Evolutionary conservation across 768 basidiomycete species (phyloP), one percentile per base, ranked within the genome.

Genomic region (Suillus weaverae): DNA sequence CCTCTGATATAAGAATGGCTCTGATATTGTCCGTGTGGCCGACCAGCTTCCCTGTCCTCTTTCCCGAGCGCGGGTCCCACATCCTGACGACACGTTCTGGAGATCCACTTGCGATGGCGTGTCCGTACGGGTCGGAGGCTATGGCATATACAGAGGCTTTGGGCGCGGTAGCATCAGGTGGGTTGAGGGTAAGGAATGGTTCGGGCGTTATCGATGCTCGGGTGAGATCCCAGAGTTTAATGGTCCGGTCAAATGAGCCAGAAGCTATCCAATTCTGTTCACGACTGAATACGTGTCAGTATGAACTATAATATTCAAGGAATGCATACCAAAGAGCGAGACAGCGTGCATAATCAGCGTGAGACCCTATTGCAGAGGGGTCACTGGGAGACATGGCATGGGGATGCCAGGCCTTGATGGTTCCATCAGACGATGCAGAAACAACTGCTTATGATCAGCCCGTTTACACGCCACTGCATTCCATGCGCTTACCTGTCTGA

Each of bases 21-120:
- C 97, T 85, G 65, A 99, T 95, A 70, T 98, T 99, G 76, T 99
- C 97, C 0, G 97, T 97, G 74, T 99, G 97, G 0, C 97, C 97
- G 8, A 98, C 94, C 0, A 99, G 84, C 72, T 97, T 94, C 13
- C 89, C 86, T 3, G 84, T 88, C 51, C 91, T 83, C 71, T 89
- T 92, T 10, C 92, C 92, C 1, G 88, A 84, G 18, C 97, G 84
- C 4, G 96, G 94, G 73, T 99, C 97, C 95, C 95, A 99, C 66
- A 97, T 79, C 26, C 95, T 81, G 32, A 99, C 81, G 2, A 98
- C 91, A 30, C 93, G 84, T 73, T 98, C 97, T 0, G 97, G 97
- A 2, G 93, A 92, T 0, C 97, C 97, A 7, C 92, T 91, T 16
- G 90, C 96, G 39, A 99, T 85, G 5, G 89, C 82, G 26, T 86